Evolutionary conservation across 2,329 filamentous ascomycete species (phyloP).

Genomic region (Ceratocystis ficicola): DNA sequence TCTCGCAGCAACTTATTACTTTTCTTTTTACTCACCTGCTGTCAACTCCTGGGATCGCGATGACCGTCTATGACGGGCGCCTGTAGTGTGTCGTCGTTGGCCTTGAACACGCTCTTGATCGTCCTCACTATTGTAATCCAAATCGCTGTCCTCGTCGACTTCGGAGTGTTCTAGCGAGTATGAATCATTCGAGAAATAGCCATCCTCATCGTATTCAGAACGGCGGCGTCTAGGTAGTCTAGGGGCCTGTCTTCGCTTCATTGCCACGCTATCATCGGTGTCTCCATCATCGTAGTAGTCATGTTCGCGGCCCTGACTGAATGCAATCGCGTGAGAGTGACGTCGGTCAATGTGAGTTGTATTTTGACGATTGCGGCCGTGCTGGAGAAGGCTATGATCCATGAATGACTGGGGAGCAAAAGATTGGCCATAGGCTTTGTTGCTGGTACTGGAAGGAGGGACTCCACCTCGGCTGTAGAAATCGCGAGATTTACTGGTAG

Average conservation of each 20-base stretch:
- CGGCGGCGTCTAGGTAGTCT: not conserved
- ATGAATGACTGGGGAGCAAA: conserved; percentile 18
- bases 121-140: not conserved
- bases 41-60: not conserved
- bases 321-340: conserved; percentile 13
- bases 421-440: conserved; percentile 23
- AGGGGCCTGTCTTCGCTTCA: not conserved
- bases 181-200: conserved; percentile 12
- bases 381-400: conserved; percentile 10
- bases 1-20: not conserved
- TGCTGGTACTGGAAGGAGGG: conserved; percentile 22
- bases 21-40: not conserved
- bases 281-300: conserved; percentile 14
- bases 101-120: not conserved
- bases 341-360: conserved; percentile 12
- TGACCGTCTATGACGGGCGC: conserved; percentile 6
- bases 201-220: conserved; percentile 8
- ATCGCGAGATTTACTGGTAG: not conserved
- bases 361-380: conserved; percentile 12
- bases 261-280: not conserved
- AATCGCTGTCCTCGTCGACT: conserved; percentile 2
- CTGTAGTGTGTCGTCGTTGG: conserved; percentile 8
- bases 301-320: conserved; percentile 3
- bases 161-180: not conserved
- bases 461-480: not conserved